These are phyloP conservation scores for Protea cynaroides DNA, from an alignment of 164 flowering plant species.

Conservation along the genomic window DNA sequence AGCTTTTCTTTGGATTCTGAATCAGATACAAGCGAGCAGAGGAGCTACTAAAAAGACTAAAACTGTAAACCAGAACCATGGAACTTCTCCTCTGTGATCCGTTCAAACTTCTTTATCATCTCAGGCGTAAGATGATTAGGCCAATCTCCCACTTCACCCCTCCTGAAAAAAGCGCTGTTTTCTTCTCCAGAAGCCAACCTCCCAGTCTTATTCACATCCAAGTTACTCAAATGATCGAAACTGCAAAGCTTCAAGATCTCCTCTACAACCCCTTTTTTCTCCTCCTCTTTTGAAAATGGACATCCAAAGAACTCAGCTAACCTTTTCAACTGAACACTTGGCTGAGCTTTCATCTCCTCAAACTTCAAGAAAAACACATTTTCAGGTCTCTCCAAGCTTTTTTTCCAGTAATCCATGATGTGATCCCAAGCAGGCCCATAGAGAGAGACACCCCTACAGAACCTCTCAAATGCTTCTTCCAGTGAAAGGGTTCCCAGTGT, in stretches of 20 bases:
- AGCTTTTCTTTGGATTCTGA: too few species aligned
- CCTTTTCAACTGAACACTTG: too few species aligned
- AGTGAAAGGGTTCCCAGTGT: neutral
- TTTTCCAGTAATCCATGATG: too few species aligned
- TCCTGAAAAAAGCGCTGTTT: conserved; percentile 7
- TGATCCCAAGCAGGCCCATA: too few species aligned
- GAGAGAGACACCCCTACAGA: neutral
- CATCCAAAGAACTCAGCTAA: too few species aligned
- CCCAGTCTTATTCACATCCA: conserved; percentile 21
- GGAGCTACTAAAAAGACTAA: too few species aligned
- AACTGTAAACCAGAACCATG: conserved; percentile 13
- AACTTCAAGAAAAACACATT: too few species aligned
- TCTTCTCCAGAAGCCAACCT: neutral
- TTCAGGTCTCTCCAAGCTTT: too few species aligned
- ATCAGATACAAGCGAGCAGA: too few species aligned
- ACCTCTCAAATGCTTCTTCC: neutral
- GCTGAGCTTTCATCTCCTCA: too few species aligned
- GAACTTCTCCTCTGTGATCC: conserved; percentile 11
- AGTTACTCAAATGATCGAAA: conserved; percentile 21
- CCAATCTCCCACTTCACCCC: conserved; percentile 22
- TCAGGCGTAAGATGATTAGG: conserved; percentile 9
- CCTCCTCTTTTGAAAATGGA: conserved; percentile 6
- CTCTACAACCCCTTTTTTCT: conserved; percentile 10
- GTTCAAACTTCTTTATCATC: conserved; percentile 17
- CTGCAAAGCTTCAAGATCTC: conserved; percentile 18